Conservation (phyloP, 2,329 filamentous ascomycete species). For the Claviceps maximensis region DNA sequence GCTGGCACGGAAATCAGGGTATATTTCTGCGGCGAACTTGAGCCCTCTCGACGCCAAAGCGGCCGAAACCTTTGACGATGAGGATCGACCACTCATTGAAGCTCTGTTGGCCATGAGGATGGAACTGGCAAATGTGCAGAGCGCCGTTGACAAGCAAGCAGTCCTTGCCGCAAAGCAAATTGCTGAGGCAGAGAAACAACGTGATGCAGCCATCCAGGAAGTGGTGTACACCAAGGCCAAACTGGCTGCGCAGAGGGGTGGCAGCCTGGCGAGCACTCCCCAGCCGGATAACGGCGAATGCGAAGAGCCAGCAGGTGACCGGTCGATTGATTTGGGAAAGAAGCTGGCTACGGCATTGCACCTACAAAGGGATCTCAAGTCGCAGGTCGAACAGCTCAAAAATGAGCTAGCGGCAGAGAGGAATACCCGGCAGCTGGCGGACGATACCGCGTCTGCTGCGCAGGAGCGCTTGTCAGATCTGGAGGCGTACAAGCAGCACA, state of each 20-base stretch:
- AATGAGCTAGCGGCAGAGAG: slow-evolving; percentile 70
- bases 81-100: slow-evolving; percentile 84
- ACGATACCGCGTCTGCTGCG: slow-evolving; percentile 73
- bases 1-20: slow-evolving; percentile 80
- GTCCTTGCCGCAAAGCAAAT: slow-evolving; percentile 76
- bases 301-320: slow-evolving; percentile 42
- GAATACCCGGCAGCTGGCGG: slow-evolving; percentile 67
- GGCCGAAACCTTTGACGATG: slow-evolving; percentile 73
- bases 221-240: slow-evolving; percentile 92
- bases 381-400: slow-evolving; percentile 55
- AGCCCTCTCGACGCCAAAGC: slow-evolving; percentile 66
- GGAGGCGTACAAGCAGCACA: slow-evolving; percentile 71
- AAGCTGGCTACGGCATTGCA: slow-evolving; percentile 74
- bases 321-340: slow-evolving; percentile 58
- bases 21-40: slow-evolving; percentile 56
- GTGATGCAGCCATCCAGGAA: slow-evolving; percentile 87
- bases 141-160: slow-evolving; percentile 78
- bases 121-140: slow-evolving; percentile 81
- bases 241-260: slow-evolving; percentile 60
- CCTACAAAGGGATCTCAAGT: slow-evolving; percentile 66
- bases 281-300: slow-evolving; percentile 42
- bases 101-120: slow-evolving; percentile 82
- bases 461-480: slow-evolving; percentile 74
- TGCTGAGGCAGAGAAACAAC: slow-evolving; percentile 85
- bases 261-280: slow-evolving; percentile 49